A percentile compares a stretch with the other conserved stretches of the same genome.
These are phyloP conservation scores for Penicillium maclennaniae DNA, from an alignment of 495 filamentous ascomycete genomes.

Conservation along the genomic window DNA sequence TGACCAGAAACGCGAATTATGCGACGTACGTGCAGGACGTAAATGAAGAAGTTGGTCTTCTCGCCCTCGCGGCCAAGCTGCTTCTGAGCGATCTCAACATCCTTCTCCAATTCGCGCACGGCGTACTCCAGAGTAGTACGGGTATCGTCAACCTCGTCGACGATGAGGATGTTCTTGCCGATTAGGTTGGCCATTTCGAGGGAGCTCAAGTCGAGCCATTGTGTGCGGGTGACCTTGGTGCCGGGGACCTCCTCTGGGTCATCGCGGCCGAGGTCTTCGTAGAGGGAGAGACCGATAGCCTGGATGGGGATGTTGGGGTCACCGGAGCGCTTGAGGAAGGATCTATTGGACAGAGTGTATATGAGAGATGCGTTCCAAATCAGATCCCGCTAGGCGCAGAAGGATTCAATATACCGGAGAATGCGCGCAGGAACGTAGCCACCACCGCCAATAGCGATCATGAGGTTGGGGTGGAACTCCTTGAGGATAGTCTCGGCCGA, in stretches of 20 bases:
- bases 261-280: constrained; percentile 70
- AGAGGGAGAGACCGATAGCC: constrained; percentile 95
- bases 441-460: constrained; percentile 97
- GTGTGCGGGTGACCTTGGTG: constrained; percentile 93
- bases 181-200: constrained; percentile 89
- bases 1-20: background rate
- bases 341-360: constrained; percentile 39
- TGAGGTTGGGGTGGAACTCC: constrained; percentile 85
- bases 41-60: constrained; percentile 85
- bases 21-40: constrained; percentile 84
- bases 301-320: constrained; percentile 97
- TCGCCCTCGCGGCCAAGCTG: constrained; percentile 62
- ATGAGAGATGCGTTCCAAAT: background rate
- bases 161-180: constrained; percentile 95
- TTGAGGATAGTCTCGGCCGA: constrained; percentile 76
- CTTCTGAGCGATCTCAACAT: constrained; percentile 78
- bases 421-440: constrained; percentile 97
- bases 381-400: background rate
- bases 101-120: constrained; percentile 91
- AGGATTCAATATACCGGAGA: constrained; percentile 56
- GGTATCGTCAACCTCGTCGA: constrained; percentile 98
- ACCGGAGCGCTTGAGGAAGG: constrained; percentile 89
- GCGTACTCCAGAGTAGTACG: constrained; percentile 96
- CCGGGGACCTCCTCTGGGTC: constrained; percentile 69
- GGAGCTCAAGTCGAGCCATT: constrained; percentile 92